These are phyloP conservation scores for Quercus bicolor DNA, from an alignment of 306 rosid species.

Conservation along the genomic window DNA sequence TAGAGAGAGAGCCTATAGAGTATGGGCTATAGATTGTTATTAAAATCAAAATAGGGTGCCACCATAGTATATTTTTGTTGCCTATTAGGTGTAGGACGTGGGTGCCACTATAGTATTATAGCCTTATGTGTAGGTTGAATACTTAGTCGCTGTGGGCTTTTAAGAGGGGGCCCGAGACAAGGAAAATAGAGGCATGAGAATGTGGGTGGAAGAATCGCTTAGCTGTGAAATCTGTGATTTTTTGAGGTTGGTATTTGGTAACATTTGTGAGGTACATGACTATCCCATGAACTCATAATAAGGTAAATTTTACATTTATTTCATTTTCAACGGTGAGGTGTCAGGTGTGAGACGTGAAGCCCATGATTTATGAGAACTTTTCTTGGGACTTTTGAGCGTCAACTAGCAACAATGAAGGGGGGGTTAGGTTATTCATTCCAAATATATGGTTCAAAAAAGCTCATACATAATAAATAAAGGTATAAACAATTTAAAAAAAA, in stretches of 20 bases:
- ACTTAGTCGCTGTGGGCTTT: no score
- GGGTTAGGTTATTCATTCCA: neutral
- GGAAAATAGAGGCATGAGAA: conserved; percentile 5
- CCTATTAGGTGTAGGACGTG: conserved; percentile 32
- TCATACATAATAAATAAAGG: neutral
- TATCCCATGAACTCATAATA: conserved; percentile 42
- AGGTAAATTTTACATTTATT: conserved; percentile 8
- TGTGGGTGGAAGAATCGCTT: conserved; percentile 38
- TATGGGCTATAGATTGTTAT: no score
- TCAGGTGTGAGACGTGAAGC: conserved; percentile 47
- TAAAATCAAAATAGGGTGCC: no score
- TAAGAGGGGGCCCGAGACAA: conserved; percentile 7
- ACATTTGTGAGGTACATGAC: conserved; percentile 30
- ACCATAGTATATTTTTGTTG: no score
- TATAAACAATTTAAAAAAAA: no score
- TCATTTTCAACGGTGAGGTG: conserved; percentile 10
- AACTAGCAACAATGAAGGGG: neutral
- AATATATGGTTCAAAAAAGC: neutral
- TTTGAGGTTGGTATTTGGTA: conserved; percentile 15
- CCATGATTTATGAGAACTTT: conserved; percentile 31
- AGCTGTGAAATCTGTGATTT: neutral
- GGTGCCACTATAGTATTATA: conserved; percentile 40
- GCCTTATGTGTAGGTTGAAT: conserved; percentile 20
- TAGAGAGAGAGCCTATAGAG: no score
- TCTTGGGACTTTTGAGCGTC: neutral